Percentiles rank a stretch among this genome's conserved stretches.
These are phyloP conservation scores for Citropsis articulata DNA, from an alignment of 345 rosid genomes.

Conservation along the genomic window DNA sequence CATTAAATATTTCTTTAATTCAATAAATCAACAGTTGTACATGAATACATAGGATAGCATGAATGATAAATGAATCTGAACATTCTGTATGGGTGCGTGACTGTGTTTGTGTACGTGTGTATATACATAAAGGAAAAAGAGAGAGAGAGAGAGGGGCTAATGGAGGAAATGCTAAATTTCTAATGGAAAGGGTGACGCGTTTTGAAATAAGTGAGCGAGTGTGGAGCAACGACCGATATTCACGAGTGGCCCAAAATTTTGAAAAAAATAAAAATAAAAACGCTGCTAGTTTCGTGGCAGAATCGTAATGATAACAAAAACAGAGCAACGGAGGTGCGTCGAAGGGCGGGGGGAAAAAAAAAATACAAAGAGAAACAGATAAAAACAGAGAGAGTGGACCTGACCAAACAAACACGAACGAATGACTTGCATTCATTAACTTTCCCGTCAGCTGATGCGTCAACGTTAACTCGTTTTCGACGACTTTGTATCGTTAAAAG, in stretches of 20 bases:
- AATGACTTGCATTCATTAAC: background rate
- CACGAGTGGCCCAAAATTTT: background rate
- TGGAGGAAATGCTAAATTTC: too few relatives aligned
- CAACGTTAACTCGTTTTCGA: conserved; percentile 29
- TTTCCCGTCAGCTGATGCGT: background rate
- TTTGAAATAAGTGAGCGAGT: background rate
- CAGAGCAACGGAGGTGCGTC: too few relatives aligned
- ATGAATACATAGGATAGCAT: background rate
- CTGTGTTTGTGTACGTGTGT: too few relatives aligned
- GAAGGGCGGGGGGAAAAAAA: background rate
- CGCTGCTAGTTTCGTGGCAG: background rate
- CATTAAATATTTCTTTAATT: too few relatives aligned
- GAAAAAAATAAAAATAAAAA: background rate
- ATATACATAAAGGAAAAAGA: too few relatives aligned
- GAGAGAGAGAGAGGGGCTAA: too few relatives aligned
- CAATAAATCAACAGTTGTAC: too few relatives aligned
- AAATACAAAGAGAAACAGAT: conserved; percentile 2
- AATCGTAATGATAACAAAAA: too few relatives aligned
- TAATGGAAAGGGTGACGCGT: background rate
- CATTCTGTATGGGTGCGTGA: too few relatives aligned
- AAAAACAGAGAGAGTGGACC: background rate
- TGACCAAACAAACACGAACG: too few relatives aligned
- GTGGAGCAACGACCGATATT: background rate
- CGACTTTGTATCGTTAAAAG: conserved; percentile 15
- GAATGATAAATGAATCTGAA: background rate